Base-by-base conservation (phyloP, 306 rosid genomes). In the Urtica urens region DNA sequence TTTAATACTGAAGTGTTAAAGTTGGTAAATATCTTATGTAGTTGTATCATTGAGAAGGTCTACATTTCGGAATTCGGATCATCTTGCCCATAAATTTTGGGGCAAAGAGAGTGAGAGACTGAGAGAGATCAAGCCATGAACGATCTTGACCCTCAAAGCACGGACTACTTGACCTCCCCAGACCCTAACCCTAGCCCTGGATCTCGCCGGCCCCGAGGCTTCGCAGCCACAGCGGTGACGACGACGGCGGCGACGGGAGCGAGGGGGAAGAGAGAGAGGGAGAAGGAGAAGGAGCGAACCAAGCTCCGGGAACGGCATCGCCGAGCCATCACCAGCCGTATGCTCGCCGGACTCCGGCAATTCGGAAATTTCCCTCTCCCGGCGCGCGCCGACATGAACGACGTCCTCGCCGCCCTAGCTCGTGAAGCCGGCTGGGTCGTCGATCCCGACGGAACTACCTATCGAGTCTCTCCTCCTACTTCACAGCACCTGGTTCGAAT, bases 291-390 rank as follows among this genome's bases (percentile, higher is more conserved):
- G 73, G 95, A 90, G 72, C 80, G 94, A 15, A 90, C 99, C 3
- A 90, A 90, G 81, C 99, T 90, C n/a, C 75, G 99, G 0, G 99
- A 90, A 41, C 87, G 95, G 3, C 99, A 84, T 73, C 95, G 95
- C 14, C 95, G 99, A 11, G 93, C 99, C 33, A 90, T 90, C 57
- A 90, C 99, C 0, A 90, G 99, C 62, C 84, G 99, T 10, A 90
- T 90, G 81, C 90, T 84, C 18, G 80, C 99, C 11, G 99, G 99
- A 0, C 99, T 90, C 53, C 86, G 99, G 2, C 99, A 90, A 63
- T 85, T 81, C 51, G 97, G 97, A 7, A 90, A 79, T 59, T 90
- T 90, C 60, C 82, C 97, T 22, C 85, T 90, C 10, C 97, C 97
- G 17, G 95, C 95, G 28, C 97, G 97, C 30, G 97, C 97, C 2